phyloP scores from a whole-genome alignment of 306 rosid species.

The Vicia faba region DNA sequence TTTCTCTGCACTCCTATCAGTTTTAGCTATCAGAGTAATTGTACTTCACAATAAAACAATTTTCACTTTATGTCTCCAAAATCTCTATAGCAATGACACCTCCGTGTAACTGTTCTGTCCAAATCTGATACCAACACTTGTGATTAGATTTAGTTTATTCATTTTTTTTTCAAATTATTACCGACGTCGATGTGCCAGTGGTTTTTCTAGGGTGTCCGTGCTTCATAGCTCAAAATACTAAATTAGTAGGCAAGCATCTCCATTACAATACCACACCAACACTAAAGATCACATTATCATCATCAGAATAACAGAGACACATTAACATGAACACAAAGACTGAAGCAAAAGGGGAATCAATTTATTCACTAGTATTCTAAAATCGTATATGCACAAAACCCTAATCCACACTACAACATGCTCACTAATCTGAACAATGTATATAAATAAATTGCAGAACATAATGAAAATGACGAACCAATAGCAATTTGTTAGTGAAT shows the following conservation, averaged over 20 bases:
- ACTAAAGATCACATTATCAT: not conserved
- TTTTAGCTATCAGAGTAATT: too few species aligned
- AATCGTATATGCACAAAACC: not conserved
- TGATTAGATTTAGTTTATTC: too few species aligned
- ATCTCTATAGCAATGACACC: too few species aligned
- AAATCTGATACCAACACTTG: too few species aligned
- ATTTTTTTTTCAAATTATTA: too few species aligned
- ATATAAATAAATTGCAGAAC: conserved; percentile 17
- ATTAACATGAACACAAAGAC: not conserved
- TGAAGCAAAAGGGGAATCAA: not conserved
- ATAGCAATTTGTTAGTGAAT: conserved; percentile 18
- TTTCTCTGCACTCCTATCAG: too few species aligned
- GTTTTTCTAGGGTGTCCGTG: too few species aligned
- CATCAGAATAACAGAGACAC: not conserved
- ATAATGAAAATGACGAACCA: conserved; percentile 10
- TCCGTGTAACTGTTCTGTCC: too few species aligned
- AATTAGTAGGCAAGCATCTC: not conserved
- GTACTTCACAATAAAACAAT: not conserved
- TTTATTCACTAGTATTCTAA: not conserved
- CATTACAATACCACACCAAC: not conserved
- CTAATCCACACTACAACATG: conserved; percentile 22
- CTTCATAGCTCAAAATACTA: conserved; percentile 22
- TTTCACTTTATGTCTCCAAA: not conserved
- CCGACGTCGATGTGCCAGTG: too few species aligned
- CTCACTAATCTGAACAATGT: not conserved